phyloP scores from a whole-genome alignment of 176 grass and related monocot species.

The Pontederia crassipes region DNA sequence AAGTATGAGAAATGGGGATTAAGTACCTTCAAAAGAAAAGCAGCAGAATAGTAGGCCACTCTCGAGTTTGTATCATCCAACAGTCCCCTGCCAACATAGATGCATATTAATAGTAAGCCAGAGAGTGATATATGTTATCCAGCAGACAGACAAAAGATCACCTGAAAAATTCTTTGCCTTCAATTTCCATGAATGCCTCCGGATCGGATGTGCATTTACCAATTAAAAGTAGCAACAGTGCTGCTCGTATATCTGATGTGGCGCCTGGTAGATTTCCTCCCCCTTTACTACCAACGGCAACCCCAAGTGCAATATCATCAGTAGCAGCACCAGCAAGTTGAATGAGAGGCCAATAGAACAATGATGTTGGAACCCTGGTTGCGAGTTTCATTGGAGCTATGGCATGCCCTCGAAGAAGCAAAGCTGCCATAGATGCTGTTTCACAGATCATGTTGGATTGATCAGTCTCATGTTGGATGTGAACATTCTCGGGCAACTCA shows the following conservation, averaged over 20 bases:
- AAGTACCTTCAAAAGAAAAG: constrained; percentile 91
- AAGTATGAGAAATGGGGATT: neutral
- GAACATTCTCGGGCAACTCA: constrained; percentile 37
- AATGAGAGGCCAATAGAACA: constrained; percentile 94
- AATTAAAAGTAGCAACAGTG: constrained; percentile 83
- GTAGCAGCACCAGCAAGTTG: constrained; percentile 93
- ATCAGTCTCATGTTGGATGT: constrained; percentile 24
- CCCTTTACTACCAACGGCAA: constrained; percentile 94
- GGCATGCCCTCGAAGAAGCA: constrained; percentile 74
- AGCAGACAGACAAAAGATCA: constrained; percentile 12
- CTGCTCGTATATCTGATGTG: constrained; percentile 93
- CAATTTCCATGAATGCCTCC: constrained; percentile 81
- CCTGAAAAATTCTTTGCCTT: constrained; percentile 98
- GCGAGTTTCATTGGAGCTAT: constrained; percentile 88
- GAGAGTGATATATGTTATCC: too few species aligned
- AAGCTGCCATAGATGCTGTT: constrained; percentile 70
- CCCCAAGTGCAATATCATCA: constrained; percentile 94
- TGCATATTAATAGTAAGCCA: too few species aligned
- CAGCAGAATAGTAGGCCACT: constrained; percentile 97
- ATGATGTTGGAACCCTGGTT: constrained; percentile 73
- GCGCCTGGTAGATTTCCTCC: constrained; percentile 93
- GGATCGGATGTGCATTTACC: constrained; percentile 96
- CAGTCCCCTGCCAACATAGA: constrained; percentile 48
- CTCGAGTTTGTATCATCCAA: constrained; percentile 92
- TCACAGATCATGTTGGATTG: constrained; percentile 36